Base-by-base conservation (phyloP, 352 stramenopile genomes). In the Phytophthora cryptogea region DNA sequence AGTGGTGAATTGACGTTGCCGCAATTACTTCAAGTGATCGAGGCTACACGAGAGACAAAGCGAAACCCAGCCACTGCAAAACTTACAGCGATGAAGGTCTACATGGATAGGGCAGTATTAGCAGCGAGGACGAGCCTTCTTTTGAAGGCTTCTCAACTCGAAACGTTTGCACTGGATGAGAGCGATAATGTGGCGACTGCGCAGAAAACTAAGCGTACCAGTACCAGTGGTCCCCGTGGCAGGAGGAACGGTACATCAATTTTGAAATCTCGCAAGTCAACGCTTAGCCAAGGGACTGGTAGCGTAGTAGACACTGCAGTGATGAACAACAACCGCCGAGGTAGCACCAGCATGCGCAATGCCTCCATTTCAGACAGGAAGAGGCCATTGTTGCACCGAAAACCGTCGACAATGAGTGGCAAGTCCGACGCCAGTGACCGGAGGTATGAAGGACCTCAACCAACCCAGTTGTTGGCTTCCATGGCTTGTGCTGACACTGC, bases 1-100 rank as follows among this genome's bases (percentile, higher is more conserved):
- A 6, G 41, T 32, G 59, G 14, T n/a, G 28, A 62, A 4, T 36
- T 68, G 4, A 64, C 64, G 28, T 45, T 72, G 8, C 31, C 44
- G 9, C 49, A 68, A 28, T 33, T 72, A 14, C 17, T 72, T 5
- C 48, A 68, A 23, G 54, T 60, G 20, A 32, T 72, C n/a, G 43
- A 62, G 13, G 20, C 46, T 3, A 59, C 58, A 5, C 48, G 64
- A n/a, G 56, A 52, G 13, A 3, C 46, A 11, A 39, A 27, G 0
- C 46, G 46, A 9, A 20, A 27, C 5, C 23, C 17, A 27, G 10
- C 14, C 14, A 20, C 39, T 30, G n/a, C 31, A 14, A 23, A 13
- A 35, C 37, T 49, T 36, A 17, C 57, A 45, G 45, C 27, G 6
- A 50, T 37, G 26, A 50, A 36, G 27, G 36, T 36, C 26, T 10